Conservation (phyloP, 2,329 filamentous ascomycete genomes). For the Meredithiella fracta region DNA sequence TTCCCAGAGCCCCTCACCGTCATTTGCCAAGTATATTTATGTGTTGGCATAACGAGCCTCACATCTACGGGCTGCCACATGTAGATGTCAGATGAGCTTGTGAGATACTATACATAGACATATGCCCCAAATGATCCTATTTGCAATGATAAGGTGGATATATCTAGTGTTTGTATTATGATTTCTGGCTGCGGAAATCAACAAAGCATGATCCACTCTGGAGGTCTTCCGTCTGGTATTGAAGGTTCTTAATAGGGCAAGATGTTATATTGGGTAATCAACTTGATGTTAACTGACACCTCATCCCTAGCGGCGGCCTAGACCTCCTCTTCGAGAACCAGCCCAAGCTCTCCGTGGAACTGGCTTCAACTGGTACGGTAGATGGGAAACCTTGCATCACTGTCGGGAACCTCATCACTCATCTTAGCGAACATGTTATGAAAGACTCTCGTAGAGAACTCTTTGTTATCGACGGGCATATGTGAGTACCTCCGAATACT, state of each 20-base stretch:
- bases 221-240: no score
- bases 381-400: constrained; percentile 33
- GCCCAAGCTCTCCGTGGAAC: constrained; percentile 50
- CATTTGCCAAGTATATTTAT: no score
- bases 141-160: no score
- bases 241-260: background rate
- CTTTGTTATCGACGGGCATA: constrained; percentile 71
- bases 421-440: constrained; percentile 72
- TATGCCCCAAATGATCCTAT: no score
- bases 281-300: background rate
- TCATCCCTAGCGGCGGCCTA: constrained; percentile 54
- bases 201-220: no score
- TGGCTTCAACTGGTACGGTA: constrained; percentile 48
- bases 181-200: no score
- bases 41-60: no score
- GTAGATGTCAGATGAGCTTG: no score
- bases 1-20: no score
- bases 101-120: no score
- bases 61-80: no score
- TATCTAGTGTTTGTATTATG: no score
- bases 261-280: background rate
- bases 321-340: constrained; percentile 86
- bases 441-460: constrained; percentile 71
- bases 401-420: constrained; percentile 58
- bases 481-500: constrained; percentile 43